These are phyloP conservation scores for Trichocladium uniseriatum DNA, from an alignment of 495 filamentous ascomycete species.

Conservation along the genomic window DNA sequence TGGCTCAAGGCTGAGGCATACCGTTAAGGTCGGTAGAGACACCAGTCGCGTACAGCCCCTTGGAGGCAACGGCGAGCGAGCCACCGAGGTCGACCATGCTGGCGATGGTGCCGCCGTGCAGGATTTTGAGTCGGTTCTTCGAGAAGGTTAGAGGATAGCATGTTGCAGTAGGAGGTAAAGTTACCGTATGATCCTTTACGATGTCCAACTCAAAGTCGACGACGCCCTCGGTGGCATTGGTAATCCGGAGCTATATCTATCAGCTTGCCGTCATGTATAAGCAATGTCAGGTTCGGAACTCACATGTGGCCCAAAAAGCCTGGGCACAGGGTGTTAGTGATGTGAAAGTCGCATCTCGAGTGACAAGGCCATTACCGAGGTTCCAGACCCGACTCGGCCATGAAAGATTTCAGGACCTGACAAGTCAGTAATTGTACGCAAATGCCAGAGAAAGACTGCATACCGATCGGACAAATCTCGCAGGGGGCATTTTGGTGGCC, in stretches of 20 bases:
- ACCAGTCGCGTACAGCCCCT: slow-evolving; percentile 77
- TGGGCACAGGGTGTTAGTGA: slow-evolving; percentile 12
- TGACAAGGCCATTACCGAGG: slow-evolving; percentile 52
- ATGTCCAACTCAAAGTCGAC: slow-evolving; percentile 87
- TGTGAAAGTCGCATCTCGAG: neutral
- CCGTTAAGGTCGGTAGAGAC: slow-evolving; percentile 90
- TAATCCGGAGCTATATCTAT: slow-evolving; percentile 57
- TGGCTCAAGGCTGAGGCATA: slow-evolving; percentile 24
- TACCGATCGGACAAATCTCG: slow-evolving; percentile 35
- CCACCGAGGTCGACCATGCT: slow-evolving; percentile 94
- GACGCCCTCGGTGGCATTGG: slow-evolving; percentile 60
- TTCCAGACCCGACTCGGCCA: slow-evolving; percentile 74
- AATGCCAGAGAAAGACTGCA: slow-evolving; percentile 1
- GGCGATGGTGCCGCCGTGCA: slow-evolving; percentile 93
- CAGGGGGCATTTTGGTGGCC: slow-evolving; percentile 26
- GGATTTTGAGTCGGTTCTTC: slow-evolving; percentile 78
- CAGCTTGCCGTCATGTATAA: neutral
- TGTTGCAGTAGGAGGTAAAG: neutral
- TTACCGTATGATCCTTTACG: slow-evolving; percentile 77
- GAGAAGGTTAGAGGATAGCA: neutral
- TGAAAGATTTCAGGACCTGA: slow-evolving; percentile 75
- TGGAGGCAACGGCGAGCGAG: slow-evolving; percentile 85
- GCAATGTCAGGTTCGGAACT: neutral
- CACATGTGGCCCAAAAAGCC: slow-evolving; percentile 38
- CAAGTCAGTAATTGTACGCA: neutral